A percentile compares a stretch with the other conserved stretches of the same genome.
Evolutionary conservation across 371 early-diverging fungal species (phyloP).

Genomic region (Apophysomyces variabilis): DNA sequence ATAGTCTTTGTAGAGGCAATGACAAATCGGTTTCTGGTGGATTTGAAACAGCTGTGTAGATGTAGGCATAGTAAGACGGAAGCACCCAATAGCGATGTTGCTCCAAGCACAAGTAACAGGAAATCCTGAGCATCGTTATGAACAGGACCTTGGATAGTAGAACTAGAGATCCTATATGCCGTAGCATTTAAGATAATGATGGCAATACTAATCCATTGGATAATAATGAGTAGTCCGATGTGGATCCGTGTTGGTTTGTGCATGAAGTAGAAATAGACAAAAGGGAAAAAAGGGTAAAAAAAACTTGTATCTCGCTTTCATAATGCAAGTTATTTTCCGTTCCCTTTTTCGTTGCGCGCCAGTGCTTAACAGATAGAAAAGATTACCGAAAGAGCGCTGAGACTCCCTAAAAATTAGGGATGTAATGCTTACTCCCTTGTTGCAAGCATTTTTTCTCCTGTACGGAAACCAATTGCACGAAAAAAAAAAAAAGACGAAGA

Average conservation of each 20-base stretch:
- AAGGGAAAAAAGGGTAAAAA: background rate
- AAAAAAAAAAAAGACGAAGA: too few relatives aligned
- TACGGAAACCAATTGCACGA: background rate
- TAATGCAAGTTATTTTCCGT: background rate
- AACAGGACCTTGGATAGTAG: background rate
- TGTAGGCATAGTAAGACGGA: slow-evolving; percentile 31
- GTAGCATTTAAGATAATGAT: slow-evolving; percentile 33
- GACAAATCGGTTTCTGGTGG: slow-evolving; percentile 10
- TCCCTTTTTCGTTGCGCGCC: slow-evolving; percentile 5
- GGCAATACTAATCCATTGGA: slow-evolving; percentile 44
- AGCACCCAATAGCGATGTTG: slow-evolving; percentile 26
- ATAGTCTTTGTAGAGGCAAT: slow-evolving; percentile 17
- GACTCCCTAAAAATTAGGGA: slow-evolving; percentile 5
- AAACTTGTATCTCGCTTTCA: background rate
- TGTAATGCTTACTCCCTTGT: slow-evolving; percentile 1
- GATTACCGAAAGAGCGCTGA: background rate
- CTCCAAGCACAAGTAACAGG: slow-evolving; percentile 27
- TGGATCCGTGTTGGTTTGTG: slow-evolving; percentile 27
- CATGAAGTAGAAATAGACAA: slow-evolving; percentile 13
- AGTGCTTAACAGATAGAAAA: background rate
- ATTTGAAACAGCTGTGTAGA: slow-evolving; percentile 21
- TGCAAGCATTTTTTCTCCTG: slow-evolving; percentile 1
- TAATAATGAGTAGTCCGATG: slow-evolving; percentile 24
- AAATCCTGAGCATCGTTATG: slow-evolving; percentile 27
- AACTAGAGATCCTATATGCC: slow-evolving; percentile 22